These are phyloP conservation scores for Plasmodium chabaudi DNA, from an alignment of 169 alveolate genomes.

Conservation along the genomic window DNA sequence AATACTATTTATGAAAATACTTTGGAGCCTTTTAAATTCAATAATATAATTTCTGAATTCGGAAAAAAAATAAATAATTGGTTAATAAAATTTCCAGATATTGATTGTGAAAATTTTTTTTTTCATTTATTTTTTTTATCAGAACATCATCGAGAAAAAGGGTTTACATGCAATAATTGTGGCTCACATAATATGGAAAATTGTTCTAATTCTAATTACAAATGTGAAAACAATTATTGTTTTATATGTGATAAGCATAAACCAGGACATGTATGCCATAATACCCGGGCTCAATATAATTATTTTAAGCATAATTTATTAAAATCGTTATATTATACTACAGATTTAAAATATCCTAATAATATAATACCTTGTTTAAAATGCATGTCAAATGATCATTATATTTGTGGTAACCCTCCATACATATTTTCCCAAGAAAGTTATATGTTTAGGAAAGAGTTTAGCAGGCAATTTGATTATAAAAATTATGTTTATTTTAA, in stretches of 20 bases:
- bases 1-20: neutral
- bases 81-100: slow-evolving; percentile 49
- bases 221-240: slow-evolving; percentile 43
- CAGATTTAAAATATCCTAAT: slow-evolving; percentile 10
- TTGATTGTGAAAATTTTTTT: slow-evolving; percentile 59
- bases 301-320: slow-evolving; percentile 11
- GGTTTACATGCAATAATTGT: slow-evolving; percentile 36
- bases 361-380: slow-evolving; percentile 35
- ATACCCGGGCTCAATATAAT: slow-evolving; percentile 27
- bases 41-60: slow-evolving; percentile 34
- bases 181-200: slow-evolving; percentile 54
- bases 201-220: neutral
- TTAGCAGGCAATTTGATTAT: slow-evolving; percentile 6
- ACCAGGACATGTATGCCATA: slow-evolving; percentile 23
- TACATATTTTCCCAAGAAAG: slow-evolving; percentile 22
- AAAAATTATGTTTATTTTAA: slow-evolving; percentile 23
- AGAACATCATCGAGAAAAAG: slow-evolving; percentile 51
- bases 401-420: slow-evolving; percentile 71
- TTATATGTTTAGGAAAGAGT: slow-evolving; percentile 21
- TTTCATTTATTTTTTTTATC: slow-evolving; percentile 63
- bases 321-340: slow-evolving; percentile 1
- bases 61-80: slow-evolving; percentile 49
- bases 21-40: neutral
- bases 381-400: slow-evolving; percentile 39
- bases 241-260: slow-evolving; percentile 35